A percentile compares a stretch with the other conserved stretches of the same genome.
Evolutionary conservation across 257 asterid species (phyloP).

Genomic region (Gentiana macrophylla): DNA sequence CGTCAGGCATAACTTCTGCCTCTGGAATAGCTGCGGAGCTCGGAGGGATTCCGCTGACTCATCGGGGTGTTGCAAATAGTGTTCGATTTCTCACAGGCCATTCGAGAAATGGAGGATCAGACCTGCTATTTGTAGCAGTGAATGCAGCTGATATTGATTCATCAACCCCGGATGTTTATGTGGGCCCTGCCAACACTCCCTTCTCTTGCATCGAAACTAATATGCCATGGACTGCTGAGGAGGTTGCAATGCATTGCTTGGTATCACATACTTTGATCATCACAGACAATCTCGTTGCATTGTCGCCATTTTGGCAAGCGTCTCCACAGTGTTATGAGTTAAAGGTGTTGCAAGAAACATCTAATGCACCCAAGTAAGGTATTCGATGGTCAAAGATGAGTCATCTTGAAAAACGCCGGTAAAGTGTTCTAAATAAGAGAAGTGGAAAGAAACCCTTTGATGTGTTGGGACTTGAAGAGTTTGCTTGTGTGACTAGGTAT

Average conservation of each 20-base stretch:
- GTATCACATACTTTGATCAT: conserved; percentile 72
- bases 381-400: too few relatives aligned
- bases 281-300: conserved; percentile 73
- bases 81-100: conserved; percentile 90
- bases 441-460: too few relatives aligned
- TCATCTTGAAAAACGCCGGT: too few relatives aligned
- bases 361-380: neutral
- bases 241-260: conserved; percentile 40
- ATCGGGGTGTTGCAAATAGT: conserved; percentile 86
- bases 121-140: conserved; percentile 78
- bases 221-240: conserved; percentile 59
- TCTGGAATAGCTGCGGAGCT: too few relatives aligned
- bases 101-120: conserved; percentile 88
- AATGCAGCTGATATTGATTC: conserved; percentile 90
- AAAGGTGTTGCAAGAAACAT: conserved; percentile 10
- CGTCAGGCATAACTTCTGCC: too few relatives aligned
- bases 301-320: conserved; percentile 75
- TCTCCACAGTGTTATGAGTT: conserved; percentile 23
- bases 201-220: conserved; percentile 66
- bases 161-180: conserved; percentile 60
- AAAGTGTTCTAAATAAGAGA: too few relatives aligned
- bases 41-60: conserved; percentile 16
- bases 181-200: conserved; percentile 95
- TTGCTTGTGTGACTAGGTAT: too few relatives aligned
- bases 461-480: too few relatives aligned